Evolutionary conservation across 73 alveolate genomes (phyloP).

Genomic region (Diophrys appendiculata): DNA sequence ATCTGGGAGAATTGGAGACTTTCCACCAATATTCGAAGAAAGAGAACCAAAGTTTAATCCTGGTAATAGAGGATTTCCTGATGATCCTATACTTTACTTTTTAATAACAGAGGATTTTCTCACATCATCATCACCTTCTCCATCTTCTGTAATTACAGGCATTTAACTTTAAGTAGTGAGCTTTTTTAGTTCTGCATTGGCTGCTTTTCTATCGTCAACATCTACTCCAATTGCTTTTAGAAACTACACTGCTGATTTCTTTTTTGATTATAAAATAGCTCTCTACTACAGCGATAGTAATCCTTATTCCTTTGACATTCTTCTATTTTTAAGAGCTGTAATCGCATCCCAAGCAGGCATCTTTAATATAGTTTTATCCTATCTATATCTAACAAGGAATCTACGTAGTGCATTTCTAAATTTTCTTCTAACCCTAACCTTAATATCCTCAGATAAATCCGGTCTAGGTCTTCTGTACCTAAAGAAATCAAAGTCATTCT

Average conservation of each 20-base stretch:
- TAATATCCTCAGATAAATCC: slow-evolving; percentile 12
- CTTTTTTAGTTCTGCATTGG: not conserved
- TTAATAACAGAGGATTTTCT: too few species aligned
- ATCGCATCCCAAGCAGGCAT: not conserved
- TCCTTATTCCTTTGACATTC: not conserved
- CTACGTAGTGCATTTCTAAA: slow-evolving; percentile 31
- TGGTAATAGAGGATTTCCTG: not conserved
- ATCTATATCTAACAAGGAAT: not conserved
- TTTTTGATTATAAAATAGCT: not conserved
- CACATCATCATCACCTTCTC: not conserved
- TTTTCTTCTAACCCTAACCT: slow-evolving; percentile 14
- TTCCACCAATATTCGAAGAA: too few species aligned
- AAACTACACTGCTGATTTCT: not conserved
- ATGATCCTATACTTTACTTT: too few species aligned
- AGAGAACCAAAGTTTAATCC: not conserved
- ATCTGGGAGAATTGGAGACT: too few species aligned
- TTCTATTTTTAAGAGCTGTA: not conserved
- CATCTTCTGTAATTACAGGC: not conserved
- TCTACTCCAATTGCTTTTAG: not conserved
- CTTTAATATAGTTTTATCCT: not conserved
- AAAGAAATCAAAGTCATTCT: slow-evolving; percentile 52
- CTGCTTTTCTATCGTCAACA: not conserved
- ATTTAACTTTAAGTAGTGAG: not conserved
- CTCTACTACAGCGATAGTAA: not conserved
- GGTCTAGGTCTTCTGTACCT: slow-evolving; percentile 44